Percentiles rank a stretch among this genome's conserved stretches.
These are phyloP conservation scores for Metschnikowia proteae DNA, from an alignment of 805 yeast genomes.

Conservation along the genomic window DNA sequence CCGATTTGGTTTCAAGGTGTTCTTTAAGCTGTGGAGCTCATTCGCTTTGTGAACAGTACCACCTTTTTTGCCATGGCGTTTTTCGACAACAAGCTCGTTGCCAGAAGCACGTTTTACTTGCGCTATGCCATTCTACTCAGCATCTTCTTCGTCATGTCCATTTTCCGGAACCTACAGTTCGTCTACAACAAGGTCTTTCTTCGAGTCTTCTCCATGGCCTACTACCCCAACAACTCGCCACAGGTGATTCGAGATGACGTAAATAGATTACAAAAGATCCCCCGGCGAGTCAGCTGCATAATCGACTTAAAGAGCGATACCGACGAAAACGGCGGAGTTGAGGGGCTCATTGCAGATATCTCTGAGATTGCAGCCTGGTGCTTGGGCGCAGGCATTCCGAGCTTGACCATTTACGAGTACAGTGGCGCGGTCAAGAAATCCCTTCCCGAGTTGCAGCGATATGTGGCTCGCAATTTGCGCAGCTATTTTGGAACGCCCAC, in stretches of 20 bases:
- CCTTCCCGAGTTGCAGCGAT: constrained; percentile 50
- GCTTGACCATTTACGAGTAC: constrained; percentile 72
- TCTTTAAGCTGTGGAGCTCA: neutral
- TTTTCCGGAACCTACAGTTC: constrained; percentile 50
- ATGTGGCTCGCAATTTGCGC: constrained; percentile 55
- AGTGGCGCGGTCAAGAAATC: constrained; percentile 52
- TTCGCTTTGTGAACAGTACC: neutral
- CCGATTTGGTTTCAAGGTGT: neutral
- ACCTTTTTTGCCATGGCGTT: neutral
- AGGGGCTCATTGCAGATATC: constrained; percentile 72
- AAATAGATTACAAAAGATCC: constrained; percentile 66
- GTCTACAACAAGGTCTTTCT: constrained; percentile 51
- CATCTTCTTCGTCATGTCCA: constrained; percentile 54
- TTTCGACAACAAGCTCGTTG: neutral
- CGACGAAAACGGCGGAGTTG: constrained; percentile 86
- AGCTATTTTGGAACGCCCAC: constrained; percentile 71
- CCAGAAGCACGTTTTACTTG: constrained; percentile 8
- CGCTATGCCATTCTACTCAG: constrained; percentile 33
- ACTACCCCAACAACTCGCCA: constrained; percentile 71
- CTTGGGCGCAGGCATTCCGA: constrained; percentile 77
- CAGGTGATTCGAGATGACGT: constrained; percentile 84
- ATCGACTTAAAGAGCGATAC: constrained; percentile 68
- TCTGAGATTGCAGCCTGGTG: constrained; percentile 85
- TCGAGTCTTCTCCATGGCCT: constrained; percentile 54
- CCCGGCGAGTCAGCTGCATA: constrained; percentile 72